phyloP scores from a whole-genome alignment of 2,329 filamentous ascomycete species.

The Paradendryphiella salina region DNA sequence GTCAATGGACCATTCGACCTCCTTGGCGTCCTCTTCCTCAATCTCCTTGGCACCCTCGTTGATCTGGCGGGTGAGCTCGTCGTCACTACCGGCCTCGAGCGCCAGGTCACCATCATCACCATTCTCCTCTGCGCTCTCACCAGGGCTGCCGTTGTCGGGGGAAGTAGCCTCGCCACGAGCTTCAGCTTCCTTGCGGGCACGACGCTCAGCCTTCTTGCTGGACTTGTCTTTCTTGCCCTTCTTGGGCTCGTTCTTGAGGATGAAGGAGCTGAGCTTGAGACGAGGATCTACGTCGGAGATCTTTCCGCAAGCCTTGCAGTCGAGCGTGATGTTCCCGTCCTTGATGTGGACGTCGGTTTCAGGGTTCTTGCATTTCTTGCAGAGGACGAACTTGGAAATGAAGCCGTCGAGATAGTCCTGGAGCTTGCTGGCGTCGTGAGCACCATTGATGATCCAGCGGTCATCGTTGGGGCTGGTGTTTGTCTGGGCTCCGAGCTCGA shows the following conservation, averaged over 20 bases:
- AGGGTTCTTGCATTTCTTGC: conserved; percentile 99
- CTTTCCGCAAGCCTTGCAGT: conserved; percentile 98
- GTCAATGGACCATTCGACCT: conserved; percentile 94
- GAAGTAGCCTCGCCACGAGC: conserved; percentile 59
- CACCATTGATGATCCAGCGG: conserved; percentile 99
- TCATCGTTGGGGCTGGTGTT: conserved; percentile 97
- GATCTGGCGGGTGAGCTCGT: conserved; percentile 82
- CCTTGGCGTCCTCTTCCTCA: conserved; percentile 72
- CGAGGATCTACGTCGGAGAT: conserved; percentile 88
- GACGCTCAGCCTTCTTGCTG: conserved; percentile 83
- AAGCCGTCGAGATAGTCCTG: conserved; percentile 98
- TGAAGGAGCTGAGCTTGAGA: conserved; percentile 95
- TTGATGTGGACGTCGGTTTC: conserved; percentile 97
- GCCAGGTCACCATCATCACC: conserved; percentile 66
- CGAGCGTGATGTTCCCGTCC: conserved; percentile 85
- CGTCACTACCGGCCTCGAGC: conserved; percentile 78
- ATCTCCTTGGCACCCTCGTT: conserved; percentile 72
- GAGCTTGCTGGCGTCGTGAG: conserved; percentile 91
- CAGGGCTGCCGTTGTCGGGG: conserved; percentile 62
- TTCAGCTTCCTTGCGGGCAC: conserved; percentile 75
- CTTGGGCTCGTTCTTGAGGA: conserved; percentile 93
- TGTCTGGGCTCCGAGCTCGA: conserved; percentile 97
- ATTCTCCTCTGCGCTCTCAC: conserved; percentile 68
- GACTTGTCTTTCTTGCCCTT: conserved; percentile 96
- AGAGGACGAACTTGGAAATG: conserved; percentile 98